A percentile compares a stretch with the other conserved stretches of the same genome.
Conservation (phyloP, 768 basidiomycete species). For the Mycena venus region DNA sequence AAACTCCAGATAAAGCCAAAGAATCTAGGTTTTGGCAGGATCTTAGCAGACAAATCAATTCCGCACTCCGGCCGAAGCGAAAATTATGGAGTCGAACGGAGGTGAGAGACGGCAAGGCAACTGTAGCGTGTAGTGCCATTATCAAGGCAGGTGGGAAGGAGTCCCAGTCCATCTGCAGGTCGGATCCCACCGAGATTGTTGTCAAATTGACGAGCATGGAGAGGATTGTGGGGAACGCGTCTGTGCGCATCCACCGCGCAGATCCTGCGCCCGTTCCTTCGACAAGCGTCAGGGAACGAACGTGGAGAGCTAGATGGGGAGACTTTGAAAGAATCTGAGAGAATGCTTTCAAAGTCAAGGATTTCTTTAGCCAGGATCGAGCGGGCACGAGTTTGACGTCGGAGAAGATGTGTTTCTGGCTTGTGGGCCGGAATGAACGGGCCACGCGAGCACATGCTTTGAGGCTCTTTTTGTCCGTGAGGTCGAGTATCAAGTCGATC, state of each 20-base stretch:
- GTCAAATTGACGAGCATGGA: conserved; percentile 13
- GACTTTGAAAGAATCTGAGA: conserved; percentile 8
- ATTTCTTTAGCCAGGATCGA: not conserved
- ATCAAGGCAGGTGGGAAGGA: not conserved
- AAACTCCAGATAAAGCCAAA: not conserved
- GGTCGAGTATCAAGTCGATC: conserved; percentile 25
- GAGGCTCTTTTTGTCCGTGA: conserved; percentile 15
- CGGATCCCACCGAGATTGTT: not conserved
- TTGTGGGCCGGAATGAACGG: conserved; percentile 20
- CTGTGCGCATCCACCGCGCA: conserved; percentile 1
- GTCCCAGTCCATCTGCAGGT: not conserved
- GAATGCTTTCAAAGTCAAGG: not conserved
- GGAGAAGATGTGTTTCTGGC: conserved; percentile 29
- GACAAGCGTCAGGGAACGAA: conserved; percentile 9
- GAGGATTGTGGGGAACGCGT: conserved; percentile 2
- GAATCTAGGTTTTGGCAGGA: conserved; percentile 7
- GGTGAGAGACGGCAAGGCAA: conserved; percentile 10
- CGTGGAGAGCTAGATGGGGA: conserved; percentile 27
- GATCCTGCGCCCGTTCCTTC: not conserved
- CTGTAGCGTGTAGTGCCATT: not conserved
- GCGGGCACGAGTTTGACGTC: conserved; percentile 4
- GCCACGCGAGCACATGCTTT: conserved; percentile 17
- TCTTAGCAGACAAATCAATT: conserved; percentile 10
- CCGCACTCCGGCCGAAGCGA: not conserved
- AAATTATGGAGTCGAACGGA: not conserved